Base-by-base conservation (phyloP, 2,329 filamentous ascomycete genomes). In the Pestalotiopsis sp. region DNA sequence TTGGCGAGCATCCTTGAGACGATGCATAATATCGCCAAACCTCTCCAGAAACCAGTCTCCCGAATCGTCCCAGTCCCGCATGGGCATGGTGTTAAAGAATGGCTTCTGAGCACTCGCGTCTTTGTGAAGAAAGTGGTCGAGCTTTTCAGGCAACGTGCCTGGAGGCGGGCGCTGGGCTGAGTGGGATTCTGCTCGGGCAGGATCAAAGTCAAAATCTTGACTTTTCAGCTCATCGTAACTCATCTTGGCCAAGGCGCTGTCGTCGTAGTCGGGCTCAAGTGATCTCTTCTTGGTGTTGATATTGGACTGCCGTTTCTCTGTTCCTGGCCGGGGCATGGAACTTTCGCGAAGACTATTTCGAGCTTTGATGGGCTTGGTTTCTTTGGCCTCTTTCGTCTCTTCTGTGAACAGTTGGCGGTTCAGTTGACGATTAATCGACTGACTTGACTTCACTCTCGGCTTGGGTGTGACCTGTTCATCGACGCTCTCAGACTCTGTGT, bases 11-110 rank as follows among this genome's bases (percentile, higher is more conserved):
- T 83, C 80, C 69, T 82, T 83, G 70, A 90, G 76, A 66, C 78
- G 80, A 69, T 81, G 78, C 75, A 89, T 82, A 57, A 90, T 78
- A 3, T 80, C 79, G 7, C 82, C 78, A 70, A 90, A 90, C 70
- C 84, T 85, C 58, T 83, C 83, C 25, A 88, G 79, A 68, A 90
- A 88, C 88, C 88, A 90, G 71, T 89, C 87, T 4, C 88, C 88
- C 1, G 87, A 83, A 14, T 83, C 80, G 72, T 90, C 87, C 88
- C 88, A 90, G 66, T 90, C 88, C 17, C 82, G 79, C 14, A 89
- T 80, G 1, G 84, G 78, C 82, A 90, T 85, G 66, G 82, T 81
- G 2, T 80, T 82, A 73, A 90, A 89, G 66, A 90, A 85, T 0
- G 86, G 83, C 40, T 76, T 74, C 63, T 83, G 83, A 9, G 70